phyloP scores from a whole-genome alignment of 331 rosid genomes.

The Malus hybrid region DNA sequence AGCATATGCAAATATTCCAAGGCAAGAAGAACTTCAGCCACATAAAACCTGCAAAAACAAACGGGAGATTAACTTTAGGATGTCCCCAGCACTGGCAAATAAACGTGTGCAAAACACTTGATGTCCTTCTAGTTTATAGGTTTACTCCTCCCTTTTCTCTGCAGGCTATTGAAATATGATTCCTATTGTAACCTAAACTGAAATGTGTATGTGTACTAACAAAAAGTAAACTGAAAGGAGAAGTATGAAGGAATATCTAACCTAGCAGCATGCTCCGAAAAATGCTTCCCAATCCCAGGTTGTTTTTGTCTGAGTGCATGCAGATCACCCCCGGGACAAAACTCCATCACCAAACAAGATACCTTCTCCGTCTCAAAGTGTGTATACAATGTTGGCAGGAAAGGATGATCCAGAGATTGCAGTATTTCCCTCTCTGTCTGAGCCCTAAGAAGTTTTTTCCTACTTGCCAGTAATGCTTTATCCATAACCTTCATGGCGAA shows the following conservation, averaged over 20 bases:
- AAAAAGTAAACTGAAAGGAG: not conserved
- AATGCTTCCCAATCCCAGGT: conserved; percentile 76
- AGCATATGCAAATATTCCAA: conserved; percentile 99
- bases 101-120: not conserved
- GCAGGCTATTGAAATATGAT: not conserved
- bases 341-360: conserved; percentile 95
- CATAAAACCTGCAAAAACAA: conserved; percentile 67
- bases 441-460: conserved; percentile 85
- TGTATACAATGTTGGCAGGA: conserved; percentile 77
- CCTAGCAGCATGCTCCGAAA: conserved; percentile 95
- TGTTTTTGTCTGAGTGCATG: conserved; percentile 89
- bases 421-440: conserved; percentile 92
- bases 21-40: conserved; percentile 95
- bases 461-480: conserved; percentile 61
- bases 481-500: conserved; percentile 98
- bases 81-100: not conserved
- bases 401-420: conserved; percentile 94
- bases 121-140: not conserved
- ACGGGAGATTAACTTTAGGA: conserved; percentile 3
- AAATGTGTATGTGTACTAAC: not conserved
- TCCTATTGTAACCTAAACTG: not conserved
- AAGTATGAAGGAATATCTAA: conserved; percentile 24
- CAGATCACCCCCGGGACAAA: conserved; percentile 93
- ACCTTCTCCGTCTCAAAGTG: conserved; percentile 77
- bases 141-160: not conserved